Conservation (phyloP, 1,139 yeast genomes). For the Geotrichum bryndzae region DNA sequence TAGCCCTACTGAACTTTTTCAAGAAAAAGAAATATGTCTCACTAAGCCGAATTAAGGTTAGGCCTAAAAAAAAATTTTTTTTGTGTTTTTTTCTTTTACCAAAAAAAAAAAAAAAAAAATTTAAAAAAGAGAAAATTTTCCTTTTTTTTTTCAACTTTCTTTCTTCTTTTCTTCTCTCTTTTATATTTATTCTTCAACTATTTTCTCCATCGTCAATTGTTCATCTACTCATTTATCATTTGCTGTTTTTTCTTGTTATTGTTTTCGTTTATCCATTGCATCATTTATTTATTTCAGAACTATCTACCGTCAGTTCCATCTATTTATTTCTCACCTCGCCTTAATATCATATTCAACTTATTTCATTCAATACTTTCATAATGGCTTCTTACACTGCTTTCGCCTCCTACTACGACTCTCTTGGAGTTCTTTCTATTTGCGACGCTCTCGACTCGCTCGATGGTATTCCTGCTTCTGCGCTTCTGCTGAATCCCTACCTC, state of each 20-base stretch:
- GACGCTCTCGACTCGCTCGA: conserved; percentile 39
- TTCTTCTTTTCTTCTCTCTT: background rate
- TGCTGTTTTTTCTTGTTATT: background rate
- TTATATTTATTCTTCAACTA: background rate
- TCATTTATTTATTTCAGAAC: background rate
- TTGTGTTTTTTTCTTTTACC: background rate
- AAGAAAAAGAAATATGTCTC: background rate
- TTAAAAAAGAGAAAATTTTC: background rate
- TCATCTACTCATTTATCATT: background rate
- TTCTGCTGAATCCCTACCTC: background rate
- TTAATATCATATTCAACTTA: background rate
- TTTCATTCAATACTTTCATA: background rate
- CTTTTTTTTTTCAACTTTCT: background rate
- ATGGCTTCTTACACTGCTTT: conserved; percentile 1
- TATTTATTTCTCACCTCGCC: background rate
- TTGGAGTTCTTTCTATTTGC: conserved; percentile 38
- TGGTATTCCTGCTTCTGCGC: conserved; percentile 20
- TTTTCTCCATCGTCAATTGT: background rate
- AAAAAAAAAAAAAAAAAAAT: background rate
- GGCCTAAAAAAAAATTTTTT: background rate
- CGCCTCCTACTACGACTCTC: conserved; percentile 36
- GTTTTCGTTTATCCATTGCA: background rate
- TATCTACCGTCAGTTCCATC: no score
- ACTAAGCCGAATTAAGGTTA: background rate
- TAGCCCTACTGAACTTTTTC: background rate